Base-by-base conservation (phyloP, 805 yeast genomes). In the Suhomyces sp. region DNA sequence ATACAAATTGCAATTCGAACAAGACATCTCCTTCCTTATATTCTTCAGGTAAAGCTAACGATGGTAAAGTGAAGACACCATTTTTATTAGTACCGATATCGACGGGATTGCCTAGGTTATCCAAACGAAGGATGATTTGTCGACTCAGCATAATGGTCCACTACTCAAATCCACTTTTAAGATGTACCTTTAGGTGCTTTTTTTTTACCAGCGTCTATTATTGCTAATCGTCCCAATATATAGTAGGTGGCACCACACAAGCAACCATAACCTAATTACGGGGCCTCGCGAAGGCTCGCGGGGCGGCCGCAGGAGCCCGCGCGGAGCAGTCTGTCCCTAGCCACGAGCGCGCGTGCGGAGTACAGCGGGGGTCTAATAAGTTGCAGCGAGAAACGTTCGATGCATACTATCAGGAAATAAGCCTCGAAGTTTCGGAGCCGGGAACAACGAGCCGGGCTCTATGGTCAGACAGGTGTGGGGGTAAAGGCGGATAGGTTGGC, bases 21-120 rank as follows among this genome's bases (percentile, higher is more conserved):
- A 84, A 60, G 3, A 75, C 73, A 48, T 79, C 79, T 2, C 71
- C 76, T 8, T 58, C 49, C 19, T 69, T 60, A 53, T 68, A 68
- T 31, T 57, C 57, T 1, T 61, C 55, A 0, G 74, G 72, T 3
- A 72, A 70, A 1, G 78, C 75, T 40, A 73, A 57, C 1, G 83
- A 68, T 0, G 86, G 86, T 23, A 82, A 70, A 6, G 80, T 73
- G 44, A 82, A 63, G 2, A 82, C 85, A 2, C 86, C 86, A 48
- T 73, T 74, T 27, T 62, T 60, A 19, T 71, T 70, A 0, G 72
- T 59, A 38, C 63, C 68, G 50, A 61, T 66, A 52, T 63, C 68
- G 13, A 75, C 62, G 6, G 85, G 86, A 44, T 72, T 75, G 4
- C 86, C 86, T 1, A 63, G 58, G 51, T 77, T 74, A 29, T 76